Evolutionary conservation across 352 stramenopile genomes (phyloP), one percentile per base, ranked within the genome.

Genomic region (Pythium dissotocum): DNA sequence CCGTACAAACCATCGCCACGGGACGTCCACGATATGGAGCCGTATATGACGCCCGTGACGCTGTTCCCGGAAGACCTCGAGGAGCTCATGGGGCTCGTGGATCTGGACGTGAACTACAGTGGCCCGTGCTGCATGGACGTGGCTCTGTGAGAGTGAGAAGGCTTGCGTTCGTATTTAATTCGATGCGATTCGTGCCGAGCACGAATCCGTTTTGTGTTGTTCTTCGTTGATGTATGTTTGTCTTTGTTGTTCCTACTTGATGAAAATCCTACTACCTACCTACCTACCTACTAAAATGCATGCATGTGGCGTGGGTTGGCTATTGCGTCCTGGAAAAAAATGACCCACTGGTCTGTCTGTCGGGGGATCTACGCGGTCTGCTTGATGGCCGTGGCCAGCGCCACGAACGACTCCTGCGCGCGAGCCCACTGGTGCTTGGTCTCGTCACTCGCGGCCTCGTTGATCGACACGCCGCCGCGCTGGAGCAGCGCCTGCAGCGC

Each of bases 361-460:
- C 38, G 38, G 12, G 5, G 38, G 4, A 18, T 38, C 44, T 73
- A 89, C 46, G 76, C 77, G 30, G 71, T 53, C 65, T 90, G 82
- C 76, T 94, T 94, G 73, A 94, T 92, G 35, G 80, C 76, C 33
- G 87, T 93, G 9, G 87, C 87, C 21, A 94, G 64, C 63, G 84
- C 71, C 58, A 94, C 85, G 66, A 94, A 94, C 66, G 82, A 40
- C 28, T 78, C 74, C 68, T 94, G 87, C 54, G 77, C 71, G 38
- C 83, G 72, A 38, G 86, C 77, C 87, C 87, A 94, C 58, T 82
- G 71, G 53, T 74, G 64, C 72, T 89, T 84, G 26, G 89, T 71
- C n/a, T 64, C 71, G 24, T 80, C 75, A n/a, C 63, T 63, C 12
- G 87, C 63, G 8, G 63, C 67, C 40, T 90, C 82, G 70, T 78